Conservation (phyloP, 768 basidiomycete species). For the Leccinum subtestaceum region DNA sequence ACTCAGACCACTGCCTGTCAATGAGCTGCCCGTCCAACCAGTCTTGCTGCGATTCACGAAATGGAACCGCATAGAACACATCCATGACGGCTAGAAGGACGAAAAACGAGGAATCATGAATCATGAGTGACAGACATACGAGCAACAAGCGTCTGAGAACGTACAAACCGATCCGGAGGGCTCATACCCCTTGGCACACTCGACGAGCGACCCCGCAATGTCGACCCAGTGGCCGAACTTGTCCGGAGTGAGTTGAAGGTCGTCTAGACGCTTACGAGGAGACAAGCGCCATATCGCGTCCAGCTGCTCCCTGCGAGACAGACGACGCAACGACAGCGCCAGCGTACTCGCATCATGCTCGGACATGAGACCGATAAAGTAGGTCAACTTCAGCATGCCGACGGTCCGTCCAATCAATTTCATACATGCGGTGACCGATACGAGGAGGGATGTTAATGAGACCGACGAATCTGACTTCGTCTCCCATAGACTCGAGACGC, state of each 20-base stretch:
- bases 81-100: slow-evolving; percentile 11
- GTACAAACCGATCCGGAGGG: slow-evolving; percentile 20
- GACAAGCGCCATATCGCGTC: background rate
- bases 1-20: slow-evolving; percentile 13
- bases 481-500: background rate
- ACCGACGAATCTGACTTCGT: background rate
- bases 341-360: background rate
- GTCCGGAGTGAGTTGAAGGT: background rate
- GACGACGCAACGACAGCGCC: background rate
- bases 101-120: too few relatives aligned
- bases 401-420: background rate
- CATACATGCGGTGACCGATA: background rate
- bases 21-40: slow-evolving; percentile 19
- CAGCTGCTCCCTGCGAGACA: background rate
- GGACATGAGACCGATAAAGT: background rate
- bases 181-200: background rate
- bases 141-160: background rate
- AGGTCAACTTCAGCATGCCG: background rate
- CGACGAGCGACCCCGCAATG: background rate
- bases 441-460: background rate
- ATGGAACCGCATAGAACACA: slow-evolving; percentile 18
- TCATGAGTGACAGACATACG: background rate
- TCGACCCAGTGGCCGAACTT: background rate
- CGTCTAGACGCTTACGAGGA: background rate
- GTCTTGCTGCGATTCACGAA: slow-evolving; percentile 16